Evolutionary conservation across 2,329 filamentous ascomycete genomes (phyloP).

Genomic region (Colletotrichum phormii): DNA sequence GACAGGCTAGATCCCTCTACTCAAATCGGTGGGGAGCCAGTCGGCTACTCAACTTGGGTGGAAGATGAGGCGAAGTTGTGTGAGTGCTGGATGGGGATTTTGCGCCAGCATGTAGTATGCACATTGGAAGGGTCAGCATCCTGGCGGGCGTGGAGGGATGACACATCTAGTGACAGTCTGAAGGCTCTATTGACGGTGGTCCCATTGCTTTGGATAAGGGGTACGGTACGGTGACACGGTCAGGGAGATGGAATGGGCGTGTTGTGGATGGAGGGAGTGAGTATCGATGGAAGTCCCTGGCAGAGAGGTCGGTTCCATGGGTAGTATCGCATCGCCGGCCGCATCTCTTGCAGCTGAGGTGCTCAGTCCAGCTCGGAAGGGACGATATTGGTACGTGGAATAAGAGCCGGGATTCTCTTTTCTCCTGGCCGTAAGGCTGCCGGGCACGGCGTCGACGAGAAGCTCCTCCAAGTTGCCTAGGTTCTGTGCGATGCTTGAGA

Average conservation of each 20-base stretch:
- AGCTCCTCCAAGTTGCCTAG: not conserved
- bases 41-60: slow-evolving; percentile 9
- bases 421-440: slow-evolving; percentile 13
- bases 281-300: not conserved
- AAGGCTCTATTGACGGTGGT: slow-evolving; percentile 11
- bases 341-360: slow-evolving; percentile 3
- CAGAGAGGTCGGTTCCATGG: not conserved
- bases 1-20: slow-evolving; percentile 15
- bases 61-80: not conserved
- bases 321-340: slow-evolving; percentile 6
- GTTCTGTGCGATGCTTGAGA: not conserved
- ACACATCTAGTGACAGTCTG: slow-evolving; percentile 1
- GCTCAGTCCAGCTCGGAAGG: slow-evolving; percentile 2
- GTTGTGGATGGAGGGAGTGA: not conserved
- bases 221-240: not conserved
- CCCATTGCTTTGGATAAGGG: slow-evolving; percentile 16
- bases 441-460: slow-evolving; percentile 4
- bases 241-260: not conserved
- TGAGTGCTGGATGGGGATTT: not conserved
- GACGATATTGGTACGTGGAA: slow-evolving; percentile 1
- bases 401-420: slow-evolving; percentile 7
- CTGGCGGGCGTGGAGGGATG: slow-evolving; percentile 10
- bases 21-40: not conserved
- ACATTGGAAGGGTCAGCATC: slow-evolving; percentile 18
- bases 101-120: not conserved